Base-by-base conservation (phyloP, 306 rosid species). In the Cajanus cajan region DNA sequence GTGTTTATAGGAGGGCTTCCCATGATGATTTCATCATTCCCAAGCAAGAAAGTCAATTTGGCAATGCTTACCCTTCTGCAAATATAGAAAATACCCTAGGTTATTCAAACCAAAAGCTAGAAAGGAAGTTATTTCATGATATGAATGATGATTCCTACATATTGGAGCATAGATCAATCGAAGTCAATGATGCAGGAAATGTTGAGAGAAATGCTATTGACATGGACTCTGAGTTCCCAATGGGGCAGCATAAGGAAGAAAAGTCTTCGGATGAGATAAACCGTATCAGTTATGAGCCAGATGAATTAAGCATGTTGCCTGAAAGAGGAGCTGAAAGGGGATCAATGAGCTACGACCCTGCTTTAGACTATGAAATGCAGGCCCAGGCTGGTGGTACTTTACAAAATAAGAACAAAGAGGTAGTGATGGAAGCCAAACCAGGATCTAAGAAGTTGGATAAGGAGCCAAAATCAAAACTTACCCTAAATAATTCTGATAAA, bases 361-460 rank as follows among this genome's bases (percentile, higher is more conserved):
- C 98, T 78, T 83, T 88, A 78, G 97, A 96, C 80, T 91, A 93
- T 85, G 98, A 91, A 89, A 90, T 88, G 93, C 93, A 85, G 77
- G 86, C 80, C 74, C 90, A 78, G 33, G 71, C 80, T 72, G 82
- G 72, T 71, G 86, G 70, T 59, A 80, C 74, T 71, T 45, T 81
- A 45, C 77, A 57, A 28, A 73, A 54, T 78, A 91, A 88, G 84
- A 89, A 82, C 71, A 87, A 81, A 78, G 91, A 86, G 41, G 88
- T 69, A 40, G 85, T 59, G 51, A 65, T 80, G 55, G 89, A 84
- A 22, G 40, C 67, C 71, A 90, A 83, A 85, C 78, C 83, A 73
- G 96, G 89, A 75, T 52, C 87, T 68, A 91, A 85, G 88, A 87
- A 68, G 83, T 48, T 74, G 47, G 88, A 85, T 64, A 93, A 85